Conservation (phyloP, 73 alveolate genomes). For the Urostyla sp. region DNA sequence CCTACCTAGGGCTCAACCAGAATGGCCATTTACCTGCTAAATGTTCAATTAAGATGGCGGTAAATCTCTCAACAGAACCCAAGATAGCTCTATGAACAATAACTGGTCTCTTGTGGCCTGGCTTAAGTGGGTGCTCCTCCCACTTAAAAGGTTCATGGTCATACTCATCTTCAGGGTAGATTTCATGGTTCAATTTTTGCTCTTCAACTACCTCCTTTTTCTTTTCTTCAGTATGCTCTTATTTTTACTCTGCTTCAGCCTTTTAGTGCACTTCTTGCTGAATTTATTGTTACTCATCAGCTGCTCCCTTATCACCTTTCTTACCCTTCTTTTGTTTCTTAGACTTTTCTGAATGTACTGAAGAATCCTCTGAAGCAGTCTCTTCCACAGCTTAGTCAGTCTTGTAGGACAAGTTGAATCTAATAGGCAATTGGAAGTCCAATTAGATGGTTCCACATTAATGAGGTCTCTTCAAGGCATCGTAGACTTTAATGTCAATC, state of each 20-base stretch:
- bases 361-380: neutral
- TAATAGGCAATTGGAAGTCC: slow-evolving; percentile 98
- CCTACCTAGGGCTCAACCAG: slow-evolving; percentile 99
- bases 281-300: slow-evolving; percentile 46
- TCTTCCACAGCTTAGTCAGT: slow-evolving; percentile 72
- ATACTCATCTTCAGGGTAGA: slow-evolving; percentile 67
- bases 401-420: slow-evolving; percentile 94
- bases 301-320: neutral
- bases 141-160: slow-evolving; percentile 88
- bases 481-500: slow-evolving; percentile 98
- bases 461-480: slow-evolving; percentile 99
- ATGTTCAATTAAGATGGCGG: slow-evolving; percentile 96
- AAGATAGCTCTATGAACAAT: slow-evolving; percentile 99
- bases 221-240: slow-evolving; percentile 13
- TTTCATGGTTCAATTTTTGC: neutral
- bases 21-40: slow-evolving; percentile 99
- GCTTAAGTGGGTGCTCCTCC: slow-evolving; percentile 91
- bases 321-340: neutral
- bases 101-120: slow-evolving; percentile 98
- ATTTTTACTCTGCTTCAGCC: slow-evolving; percentile 46
- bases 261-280: slow-evolving; percentile 58
- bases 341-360: neutral
- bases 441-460: slow-evolving; percentile 99
- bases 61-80: slow-evolving; percentile 99
- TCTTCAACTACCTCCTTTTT: slow-evolving; percentile 65